These are phyloP conservation scores for Yamadazyma akitaensis DNA, from an alignment of 805 yeast genomes.

Conservation along the genomic window DNA sequence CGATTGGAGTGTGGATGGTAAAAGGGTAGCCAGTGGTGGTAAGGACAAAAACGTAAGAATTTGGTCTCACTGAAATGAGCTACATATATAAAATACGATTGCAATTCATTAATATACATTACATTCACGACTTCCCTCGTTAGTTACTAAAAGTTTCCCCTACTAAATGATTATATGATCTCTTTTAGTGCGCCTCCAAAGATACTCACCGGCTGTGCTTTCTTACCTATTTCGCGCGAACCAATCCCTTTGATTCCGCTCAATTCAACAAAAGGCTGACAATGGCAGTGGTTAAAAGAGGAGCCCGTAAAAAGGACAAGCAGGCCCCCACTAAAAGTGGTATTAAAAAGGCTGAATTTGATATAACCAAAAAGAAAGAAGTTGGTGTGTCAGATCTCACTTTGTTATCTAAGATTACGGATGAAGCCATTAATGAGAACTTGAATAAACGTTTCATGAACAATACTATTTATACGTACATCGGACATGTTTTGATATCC, in stretches of 20 bases:
- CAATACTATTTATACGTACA: conserved; percentile 86
- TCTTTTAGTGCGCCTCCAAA: not conserved
- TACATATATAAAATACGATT: not conserved
- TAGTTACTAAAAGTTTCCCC: too few relatives aligned
- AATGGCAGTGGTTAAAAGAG: conserved; percentile 79
- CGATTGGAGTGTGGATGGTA: conserved; percentile 97
- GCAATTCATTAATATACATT: not conserved
- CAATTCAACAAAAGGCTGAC: not conserved
- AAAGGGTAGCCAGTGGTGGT: conserved; percentile 94
- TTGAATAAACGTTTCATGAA: conserved; percentile 84
- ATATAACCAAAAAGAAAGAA: conserved; percentile 82
- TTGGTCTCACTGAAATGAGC: conserved; percentile 67
- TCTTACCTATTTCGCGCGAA: not conserved
- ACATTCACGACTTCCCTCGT: too few relatives aligned
- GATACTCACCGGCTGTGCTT: not conserved
- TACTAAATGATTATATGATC: not conserved
- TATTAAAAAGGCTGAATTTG: conserved; percentile 86
- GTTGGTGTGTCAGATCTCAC: conserved; percentile 98
- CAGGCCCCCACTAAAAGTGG: conserved; percentile 56
- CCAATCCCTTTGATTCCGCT: conserved; percentile 3
- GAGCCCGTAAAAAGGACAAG: conserved; percentile 57
- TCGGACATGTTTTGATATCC: conserved; percentile 91
- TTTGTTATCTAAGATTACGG: conserved; percentile 79
- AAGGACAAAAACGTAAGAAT: conserved; percentile 91
- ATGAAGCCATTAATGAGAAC: conserved; percentile 90